Percentiles rank a stretch among this genome's conserved stretches.
Conservation (phyloP, 495 filamentous ascomycete genomes). For the Daldinia concentrica region DNA sequence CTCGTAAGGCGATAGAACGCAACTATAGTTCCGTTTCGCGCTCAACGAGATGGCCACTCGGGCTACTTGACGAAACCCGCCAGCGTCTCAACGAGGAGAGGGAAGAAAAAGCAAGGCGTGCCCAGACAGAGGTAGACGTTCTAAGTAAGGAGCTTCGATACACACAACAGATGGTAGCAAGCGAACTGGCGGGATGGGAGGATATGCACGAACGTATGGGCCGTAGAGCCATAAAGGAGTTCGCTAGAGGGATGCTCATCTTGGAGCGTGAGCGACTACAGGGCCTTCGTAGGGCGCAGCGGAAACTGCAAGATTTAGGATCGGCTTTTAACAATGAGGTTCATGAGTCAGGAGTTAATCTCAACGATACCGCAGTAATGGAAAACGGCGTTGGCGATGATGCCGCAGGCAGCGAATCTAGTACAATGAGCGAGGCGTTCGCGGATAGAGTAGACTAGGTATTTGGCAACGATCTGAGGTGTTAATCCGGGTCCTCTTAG, state of each 20-base stretch:
- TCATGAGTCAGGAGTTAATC: conserved; percentile 19
- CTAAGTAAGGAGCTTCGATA: conserved; percentile 84
- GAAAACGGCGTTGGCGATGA: conserved; percentile 28
- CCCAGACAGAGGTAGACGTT: conserved; percentile 69
- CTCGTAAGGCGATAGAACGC: conserved; percentile 75
- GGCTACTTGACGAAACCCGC: conserved; percentile 88
- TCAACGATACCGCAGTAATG: conserved; percentile 16
- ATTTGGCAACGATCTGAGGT: conserved; percentile 20
- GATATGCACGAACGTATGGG: conserved; percentile 84
- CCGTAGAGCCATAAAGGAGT: conserved; percentile 73
- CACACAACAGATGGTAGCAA: conserved; percentile 91
- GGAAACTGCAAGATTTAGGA: conserved; percentile 56
- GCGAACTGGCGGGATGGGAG: conserved; percentile 92
- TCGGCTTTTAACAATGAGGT: conserved; percentile 12
- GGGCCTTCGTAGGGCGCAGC: conserved; percentile 78
- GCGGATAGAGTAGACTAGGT: conserved; percentile 43
- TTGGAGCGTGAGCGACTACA: conserved; percentile 81
- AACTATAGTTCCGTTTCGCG: conserved; percentile 76
- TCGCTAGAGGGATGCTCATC: conserved; percentile 81
- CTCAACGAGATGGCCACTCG: conserved; percentile 79
- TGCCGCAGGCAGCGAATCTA: conserved; percentile 35
- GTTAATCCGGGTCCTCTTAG: conserved; percentile 9
- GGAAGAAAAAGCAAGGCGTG: conserved; percentile 73
- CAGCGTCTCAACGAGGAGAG: conserved; percentile 81
- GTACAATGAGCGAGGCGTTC: conserved; percentile 36